These are phyloP conservation scores for Samsoniella hepiali DNA, from an alignment of 2,329 filamentous ascomycete species.

Conservation along the genomic window DNA sequence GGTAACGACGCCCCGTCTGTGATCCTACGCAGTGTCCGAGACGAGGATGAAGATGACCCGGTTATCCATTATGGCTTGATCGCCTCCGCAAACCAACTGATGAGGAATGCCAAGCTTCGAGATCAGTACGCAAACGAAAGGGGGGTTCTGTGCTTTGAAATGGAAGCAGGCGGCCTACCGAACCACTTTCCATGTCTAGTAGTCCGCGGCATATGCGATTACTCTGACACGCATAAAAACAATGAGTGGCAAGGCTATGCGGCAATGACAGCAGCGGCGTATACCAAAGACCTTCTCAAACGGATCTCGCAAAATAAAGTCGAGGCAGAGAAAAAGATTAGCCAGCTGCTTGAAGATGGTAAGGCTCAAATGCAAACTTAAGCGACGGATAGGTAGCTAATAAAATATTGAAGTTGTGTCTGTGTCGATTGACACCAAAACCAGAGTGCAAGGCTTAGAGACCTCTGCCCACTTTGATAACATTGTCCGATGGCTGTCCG, in stretches of 20 bases:
- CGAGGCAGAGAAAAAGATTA: not conserved
- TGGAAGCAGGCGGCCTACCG: constrained; percentile 1
- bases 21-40: too few species aligned
- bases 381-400: too few species aligned
- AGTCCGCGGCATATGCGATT: not conserved
- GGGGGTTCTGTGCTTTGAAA: not conserved
- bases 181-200: constrained; percentile 3
- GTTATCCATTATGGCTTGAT: too few species aligned
- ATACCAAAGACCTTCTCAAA: not conserved
- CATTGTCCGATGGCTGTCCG: not conserved
- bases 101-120: too few species aligned
- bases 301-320: too few species aligned
- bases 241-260: constrained; percentile 4
- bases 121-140: not conserved
- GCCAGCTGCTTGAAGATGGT: not conserved
- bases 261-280: not conserved
- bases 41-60: too few species aligned
- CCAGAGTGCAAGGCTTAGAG: not conserved
- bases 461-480: not conserved
- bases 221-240: constrained; percentile 4
- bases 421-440: too few species aligned
- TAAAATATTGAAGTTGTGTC: too few species aligned
- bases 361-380: too few species aligned
- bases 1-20: not conserved
- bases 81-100: too few species aligned